Evolutionary conservation across 805 yeast genomes (phyloP).

Genomic region (Yueomyces sp.): DNA sequence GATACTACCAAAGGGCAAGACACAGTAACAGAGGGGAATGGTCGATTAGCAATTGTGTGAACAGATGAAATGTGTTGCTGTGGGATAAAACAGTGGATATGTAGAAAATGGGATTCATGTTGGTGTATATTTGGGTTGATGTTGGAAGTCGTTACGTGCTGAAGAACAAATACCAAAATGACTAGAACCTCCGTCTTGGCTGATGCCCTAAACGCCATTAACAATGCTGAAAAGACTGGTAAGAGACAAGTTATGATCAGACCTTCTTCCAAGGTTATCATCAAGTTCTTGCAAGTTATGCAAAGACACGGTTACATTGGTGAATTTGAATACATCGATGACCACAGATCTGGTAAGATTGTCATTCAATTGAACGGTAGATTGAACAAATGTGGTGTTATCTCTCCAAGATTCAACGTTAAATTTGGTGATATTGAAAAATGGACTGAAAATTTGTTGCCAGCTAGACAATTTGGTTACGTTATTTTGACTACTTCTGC

Average conservation of each 20-base stretch:
- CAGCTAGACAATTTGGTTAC: constrained; percentile 99
- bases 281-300: constrained; percentile 92
- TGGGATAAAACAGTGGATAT: too few species aligned
- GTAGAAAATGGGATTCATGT: too few species aligned
- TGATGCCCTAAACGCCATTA: constrained; percentile 95
- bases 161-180: constrained; percentile 35
- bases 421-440: constrained; percentile 91
- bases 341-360: constrained; percentile 97
- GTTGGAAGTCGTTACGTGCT: too few species aligned
- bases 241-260: constrained; percentile 97
- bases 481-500: constrained; percentile 97
- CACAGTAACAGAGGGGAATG: too few species aligned
- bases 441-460: constrained; percentile 97
- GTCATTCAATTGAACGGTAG: constrained; percentile 96
- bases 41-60: too few species aligned
- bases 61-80: too few species aligned
- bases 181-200: constrained; percentile 97
- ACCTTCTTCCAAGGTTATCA: constrained; percentile 96
- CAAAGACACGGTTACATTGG: constrained; percentile 99
- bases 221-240: constrained; percentile 99
- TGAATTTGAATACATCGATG: constrained; percentile 96
- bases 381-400: constrained; percentile 97
- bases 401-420: constrained; percentile 97
- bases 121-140: too few species aligned
- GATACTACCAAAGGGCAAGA: too few species aligned